Base-by-base conservation (phyloP, 257 asterid genomes). In the Capsicum pubescens region DNA sequence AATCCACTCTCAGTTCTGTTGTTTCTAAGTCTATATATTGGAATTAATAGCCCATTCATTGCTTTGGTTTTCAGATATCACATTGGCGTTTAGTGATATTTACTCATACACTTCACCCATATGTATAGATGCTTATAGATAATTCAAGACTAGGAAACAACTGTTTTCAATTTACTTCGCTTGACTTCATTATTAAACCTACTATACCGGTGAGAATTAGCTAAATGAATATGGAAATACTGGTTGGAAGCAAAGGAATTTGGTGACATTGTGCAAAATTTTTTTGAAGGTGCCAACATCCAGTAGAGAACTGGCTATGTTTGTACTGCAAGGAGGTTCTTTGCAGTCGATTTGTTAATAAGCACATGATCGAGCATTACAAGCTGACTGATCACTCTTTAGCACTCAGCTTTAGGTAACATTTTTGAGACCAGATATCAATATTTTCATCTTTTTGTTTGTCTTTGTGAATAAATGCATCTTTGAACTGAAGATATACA, bases 301-400 rank as follows among this genome's bases (percentile, higher is more conserved):
- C 95, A 9, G 50, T 86, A 8, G 98, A 95, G 91, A 93, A 94
- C 83, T 95, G 98, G 98, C 80, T 94, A 42, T 95, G 99, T 88
- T 86, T 94, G 85, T 86, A 93, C 88, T 95, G 99, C 88, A 93
- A 94, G 87, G 91, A 93, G 15, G 99, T 95, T 1, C 90, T 94
- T 7, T 95, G 99, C 85, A 91, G 99, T 88, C 95, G 98, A 50
- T 95, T 94, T 80, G 98, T 93, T 85, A 95, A 94, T 93, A 92
- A 91, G 90, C 99, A 95, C 93, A 94, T 95, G 98, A 90, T 95
- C 4, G 92, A 93, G 85, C 99, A 95, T 87, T 90, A 85, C 85
- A 92, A 89, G 84, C 90, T 87, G 70, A 56, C 67, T 0, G 55
- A 85, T 42, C 99, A 95, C 79, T 84, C 88, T 57, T 19, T 94